Evolutionary conservation across 331 rosid species (phyloP).

Genomic region (Pyrus hybrid): DNA sequence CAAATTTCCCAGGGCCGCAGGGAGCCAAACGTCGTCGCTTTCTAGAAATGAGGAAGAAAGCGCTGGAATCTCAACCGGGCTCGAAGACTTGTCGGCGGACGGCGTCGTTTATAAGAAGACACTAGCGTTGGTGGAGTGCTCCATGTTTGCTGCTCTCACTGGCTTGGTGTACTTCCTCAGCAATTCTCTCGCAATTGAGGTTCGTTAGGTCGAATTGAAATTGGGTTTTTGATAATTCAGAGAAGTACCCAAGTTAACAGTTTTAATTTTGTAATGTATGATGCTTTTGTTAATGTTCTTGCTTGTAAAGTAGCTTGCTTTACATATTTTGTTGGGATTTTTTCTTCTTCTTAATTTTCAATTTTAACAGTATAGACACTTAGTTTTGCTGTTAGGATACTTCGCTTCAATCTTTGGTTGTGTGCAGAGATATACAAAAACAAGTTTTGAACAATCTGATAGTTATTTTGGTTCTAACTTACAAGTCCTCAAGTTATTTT

Average conservation of each 20-base stretch:
- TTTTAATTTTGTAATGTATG: neutral
- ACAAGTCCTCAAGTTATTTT: neutral
- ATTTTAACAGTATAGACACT: neutral
- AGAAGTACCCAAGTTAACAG: neutral
- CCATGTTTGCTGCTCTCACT: constrained; percentile 94
- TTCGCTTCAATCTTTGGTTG: neutral
- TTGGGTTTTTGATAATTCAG: neutral
- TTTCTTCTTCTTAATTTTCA: no score
- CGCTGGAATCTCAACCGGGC: constrained; percentile 18
- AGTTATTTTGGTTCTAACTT: neutral
- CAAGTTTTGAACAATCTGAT: neutral
- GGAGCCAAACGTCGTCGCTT: constrained; percentile 14
- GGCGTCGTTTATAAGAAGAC: constrained; percentile 69
- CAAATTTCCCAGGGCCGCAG: constrained; percentile 33
- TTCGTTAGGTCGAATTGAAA: constrained; percentile 16
- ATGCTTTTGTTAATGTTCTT: neutral
- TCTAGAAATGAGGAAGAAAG: constrained; percentile 21
- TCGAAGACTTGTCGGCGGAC: constrained; percentile 59
- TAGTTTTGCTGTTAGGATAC: neutral
- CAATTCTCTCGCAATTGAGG: constrained; percentile 92
- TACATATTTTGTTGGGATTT: neutral
- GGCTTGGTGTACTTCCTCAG: constrained; percentile 95
- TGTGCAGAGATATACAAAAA: neutral
- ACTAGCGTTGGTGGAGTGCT: constrained; percentile 88
- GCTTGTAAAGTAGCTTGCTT: neutral